Percentiles rank a stretch among this genome's conserved stretches.
phyloP scores from a whole-genome alignment of 495 filamentous ascomycete genomes.

The Hypoxylon intermedium region DNA sequence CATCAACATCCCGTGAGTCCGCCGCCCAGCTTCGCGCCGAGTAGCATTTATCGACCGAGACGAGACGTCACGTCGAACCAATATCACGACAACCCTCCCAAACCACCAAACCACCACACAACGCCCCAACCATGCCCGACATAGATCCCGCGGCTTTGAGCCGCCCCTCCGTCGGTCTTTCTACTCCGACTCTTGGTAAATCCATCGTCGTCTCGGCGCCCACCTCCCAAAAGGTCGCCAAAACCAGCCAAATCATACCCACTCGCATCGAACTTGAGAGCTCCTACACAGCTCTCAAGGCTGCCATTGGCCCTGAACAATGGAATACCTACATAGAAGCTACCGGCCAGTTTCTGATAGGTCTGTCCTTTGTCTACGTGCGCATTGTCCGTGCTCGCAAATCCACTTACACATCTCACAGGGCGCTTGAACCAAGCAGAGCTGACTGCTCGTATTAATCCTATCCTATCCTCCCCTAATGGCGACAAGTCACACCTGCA shows the following conservation, averaged over 20 bases:
- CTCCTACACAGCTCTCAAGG: constrained; percentile 84
- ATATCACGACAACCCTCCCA: constrained; percentile 10
- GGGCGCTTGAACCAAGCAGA: constrained; percentile 87
- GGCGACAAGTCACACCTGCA: constrained; percentile 81
- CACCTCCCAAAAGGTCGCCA: constrained; percentile 65
- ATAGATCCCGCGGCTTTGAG: constrained; percentile 86
- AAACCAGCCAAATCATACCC: constrained; percentile 69
- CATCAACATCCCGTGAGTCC: constrained; percentile 38
- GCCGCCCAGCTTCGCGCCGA: constrained; percentile 23
- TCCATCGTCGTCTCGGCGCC: constrained; percentile 64
- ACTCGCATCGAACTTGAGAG: constrained; percentile 89
- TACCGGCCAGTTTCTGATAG: constrained; percentile 78
- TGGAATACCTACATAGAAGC: constrained; percentile 90
- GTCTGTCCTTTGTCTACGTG: constrained; percentile 62
- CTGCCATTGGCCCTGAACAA: constrained; percentile 75
- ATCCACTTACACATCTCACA: constrained; percentile 44
- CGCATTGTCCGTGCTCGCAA: constrained; percentile 18
- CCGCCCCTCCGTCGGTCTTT: constrained; percentile 67
- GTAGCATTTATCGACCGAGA: too few species aligned
- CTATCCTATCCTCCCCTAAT: constrained; percentile 70
- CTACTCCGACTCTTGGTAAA: constrained; percentile 69
- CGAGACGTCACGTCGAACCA: constrained; percentile 2
- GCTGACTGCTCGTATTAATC: constrained; percentile 75
- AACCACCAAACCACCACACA: constrained; percentile 11
- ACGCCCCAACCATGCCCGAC: constrained; percentile 67